phyloP scores from a whole-genome alignment of 1,284 basidiomycete species.

The Puccinia coronata region DNA sequence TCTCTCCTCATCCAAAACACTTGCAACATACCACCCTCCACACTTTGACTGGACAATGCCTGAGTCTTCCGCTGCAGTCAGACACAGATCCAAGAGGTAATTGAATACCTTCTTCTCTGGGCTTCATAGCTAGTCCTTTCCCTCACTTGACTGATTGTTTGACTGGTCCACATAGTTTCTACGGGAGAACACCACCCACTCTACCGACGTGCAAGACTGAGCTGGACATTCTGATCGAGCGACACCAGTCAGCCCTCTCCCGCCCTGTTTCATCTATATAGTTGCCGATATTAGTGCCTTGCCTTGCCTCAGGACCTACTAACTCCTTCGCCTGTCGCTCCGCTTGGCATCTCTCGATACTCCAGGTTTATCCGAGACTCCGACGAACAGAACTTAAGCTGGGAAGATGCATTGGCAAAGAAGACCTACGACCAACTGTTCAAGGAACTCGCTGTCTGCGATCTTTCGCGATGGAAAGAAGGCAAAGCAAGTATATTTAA shows the following conservation, averaged over 20 bases:
- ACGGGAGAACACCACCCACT: conserved; percentile 38
- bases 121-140: background rate
- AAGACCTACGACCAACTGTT: conserved; percentile 49
- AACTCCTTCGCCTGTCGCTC: background rate
- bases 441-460: conserved; percentile 47
- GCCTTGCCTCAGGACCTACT: background rate
- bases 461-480: conserved; percentile 47
- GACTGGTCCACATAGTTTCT: conserved; percentile 15
- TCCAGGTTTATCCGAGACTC: conserved; percentile 44
- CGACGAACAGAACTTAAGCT: conserved; percentile 45
- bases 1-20: background rate
- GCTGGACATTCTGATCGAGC: conserved; percentile 43
- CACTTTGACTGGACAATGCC: background rate
- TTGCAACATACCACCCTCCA: background rate
- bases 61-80: conserved; percentile 36
- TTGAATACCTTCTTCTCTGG: background rate
- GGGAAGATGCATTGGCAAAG: conserved; percentile 47
- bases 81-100: conserved; percentile 38
- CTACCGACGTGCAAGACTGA: conserved; percentile 40
- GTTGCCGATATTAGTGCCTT: background rate
- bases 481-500: conserved; percentile 38
- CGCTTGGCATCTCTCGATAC: background rate
- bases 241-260: conserved; percentile 27
- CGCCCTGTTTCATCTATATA: background rate
- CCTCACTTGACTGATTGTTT: background rate